Evolutionary conservation across 495 filamentous ascomycete genomes (phyloP).

Genomic region (Aspergillus homomorphus): DNA sequence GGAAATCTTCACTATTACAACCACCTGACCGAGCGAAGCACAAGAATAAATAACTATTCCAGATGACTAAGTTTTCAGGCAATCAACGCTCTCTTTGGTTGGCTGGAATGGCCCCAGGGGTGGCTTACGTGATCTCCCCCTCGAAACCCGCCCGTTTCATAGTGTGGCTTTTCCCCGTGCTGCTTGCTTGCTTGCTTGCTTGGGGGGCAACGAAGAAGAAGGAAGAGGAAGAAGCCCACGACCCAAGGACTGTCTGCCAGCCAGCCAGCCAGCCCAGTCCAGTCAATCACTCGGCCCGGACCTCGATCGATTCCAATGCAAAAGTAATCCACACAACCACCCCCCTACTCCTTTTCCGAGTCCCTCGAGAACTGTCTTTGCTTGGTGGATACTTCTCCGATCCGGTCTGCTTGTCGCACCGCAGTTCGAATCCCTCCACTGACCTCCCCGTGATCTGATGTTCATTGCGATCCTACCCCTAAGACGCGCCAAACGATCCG

Average conservation of each 20-base stretch:
- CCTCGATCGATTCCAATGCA: no score
- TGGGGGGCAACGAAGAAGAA: constrained; percentile 14
- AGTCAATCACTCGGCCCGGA: background rate
- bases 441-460: constrained; percentile 1
- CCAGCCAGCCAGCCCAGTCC: background rate
- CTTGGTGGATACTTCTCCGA: constrained; percentile 10
- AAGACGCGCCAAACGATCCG: constrained; percentile 24
- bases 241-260: background rate
- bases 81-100: background rate
- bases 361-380: background rate
- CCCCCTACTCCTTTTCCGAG: background rate
- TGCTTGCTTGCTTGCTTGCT: constrained; percentile 10
- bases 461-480: constrained; percentile 15
- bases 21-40: background rate
- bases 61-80: background rate
- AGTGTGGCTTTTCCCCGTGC: constrained; percentile 41
- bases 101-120: background rate
- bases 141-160: constrained; percentile 21
- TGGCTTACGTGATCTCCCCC: constrained; percentile 36
- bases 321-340: background rate
- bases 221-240: background rate
- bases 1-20: background rate
- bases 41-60: background rate
- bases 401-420: constrained; percentile 3
- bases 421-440: background rate